Conservation (phyloP, 768 basidiomycete genomes). For the Lentinula aciculospora region DNA sequence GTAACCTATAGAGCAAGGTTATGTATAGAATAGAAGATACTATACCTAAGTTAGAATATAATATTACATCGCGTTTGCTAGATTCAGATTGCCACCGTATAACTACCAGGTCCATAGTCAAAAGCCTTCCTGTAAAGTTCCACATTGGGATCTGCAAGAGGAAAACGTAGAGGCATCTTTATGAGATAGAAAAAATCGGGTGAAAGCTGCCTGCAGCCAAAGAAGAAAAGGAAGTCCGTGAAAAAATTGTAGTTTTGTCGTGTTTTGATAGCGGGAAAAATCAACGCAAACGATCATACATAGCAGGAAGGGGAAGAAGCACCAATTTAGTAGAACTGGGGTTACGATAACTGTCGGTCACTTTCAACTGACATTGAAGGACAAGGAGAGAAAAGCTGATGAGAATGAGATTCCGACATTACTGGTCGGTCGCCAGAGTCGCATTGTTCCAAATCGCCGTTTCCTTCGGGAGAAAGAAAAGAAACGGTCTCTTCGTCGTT, state of each 20-base stretch:
- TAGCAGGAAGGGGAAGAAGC: background rate
- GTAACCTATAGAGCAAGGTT: background rate
- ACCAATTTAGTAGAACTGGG: background rate
- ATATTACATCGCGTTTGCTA: slow-evolving; percentile 3
- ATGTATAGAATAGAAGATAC: background rate
- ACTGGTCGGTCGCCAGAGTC: slow-evolving; percentile 15
- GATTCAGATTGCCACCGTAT: background rate
- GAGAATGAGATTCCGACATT: slow-evolving; percentile 44
- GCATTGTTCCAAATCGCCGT: slow-evolving; percentile 17
- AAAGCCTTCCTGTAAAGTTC: background rate
- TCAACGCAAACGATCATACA: background rate
- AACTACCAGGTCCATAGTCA: background rate
- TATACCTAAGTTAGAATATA: background rate
- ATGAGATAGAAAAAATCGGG: background rate
- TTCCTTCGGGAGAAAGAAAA: slow-evolving; percentile 36
- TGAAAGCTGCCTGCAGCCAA: background rate
- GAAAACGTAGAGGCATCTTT: background rate
- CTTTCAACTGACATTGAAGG: slow-evolving; percentile 15
- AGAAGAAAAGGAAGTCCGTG: background rate
- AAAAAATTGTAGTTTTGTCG: background rate
- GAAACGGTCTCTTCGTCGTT: slow-evolving; percentile 46
- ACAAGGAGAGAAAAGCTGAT: slow-evolving; percentile 21
- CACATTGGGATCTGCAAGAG: background rate
- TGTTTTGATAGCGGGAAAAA: background rate
- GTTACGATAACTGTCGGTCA: background rate